phyloP scores from a whole-genome alignment of 257 asterid species.

The Solanum sejunctum region DNA sequence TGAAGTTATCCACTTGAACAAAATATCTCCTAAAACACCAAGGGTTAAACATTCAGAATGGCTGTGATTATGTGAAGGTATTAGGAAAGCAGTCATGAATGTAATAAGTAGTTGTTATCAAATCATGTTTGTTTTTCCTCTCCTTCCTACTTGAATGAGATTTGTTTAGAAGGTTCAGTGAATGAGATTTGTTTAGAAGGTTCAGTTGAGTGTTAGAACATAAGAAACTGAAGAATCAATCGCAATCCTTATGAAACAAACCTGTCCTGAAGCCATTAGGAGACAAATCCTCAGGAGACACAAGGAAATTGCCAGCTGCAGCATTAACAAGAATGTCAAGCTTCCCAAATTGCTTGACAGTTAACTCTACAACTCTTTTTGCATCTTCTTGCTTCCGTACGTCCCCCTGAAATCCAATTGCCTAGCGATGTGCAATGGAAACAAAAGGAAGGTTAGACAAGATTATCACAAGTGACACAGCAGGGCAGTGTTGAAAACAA shows the following conservation, averaged over 20 bases:
- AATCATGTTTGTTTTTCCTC: not conserved
- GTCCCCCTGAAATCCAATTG: constrained; percentile 78
- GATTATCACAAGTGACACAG: not conserved
- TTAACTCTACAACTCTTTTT: constrained; percentile 51
- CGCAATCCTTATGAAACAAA: not conserved
- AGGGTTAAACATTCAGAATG: not conserved
- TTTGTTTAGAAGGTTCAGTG: not conserved
- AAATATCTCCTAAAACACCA: not conserved
- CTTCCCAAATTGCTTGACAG: constrained; percentile 70
- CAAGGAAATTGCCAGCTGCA: constrained; percentile 93
- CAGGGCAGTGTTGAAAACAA: not conserved
- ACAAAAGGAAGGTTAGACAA: not conserved
- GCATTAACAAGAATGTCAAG: constrained; percentile 86
- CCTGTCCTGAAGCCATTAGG: constrained; percentile 91
- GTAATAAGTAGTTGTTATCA: not conserved
- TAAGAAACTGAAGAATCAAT: not conserved
- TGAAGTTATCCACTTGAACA: not conserved
- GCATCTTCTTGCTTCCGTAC: constrained; percentile 78
- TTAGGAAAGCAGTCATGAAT: not conserved
- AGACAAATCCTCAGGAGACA: constrained; percentile 75
- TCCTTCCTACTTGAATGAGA: not conserved
- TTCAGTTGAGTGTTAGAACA: not conserved
- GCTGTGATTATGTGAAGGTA: not conserved
- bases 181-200: not conserved
- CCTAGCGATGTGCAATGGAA: constrained; percentile 20